These are phyloP conservation scores for Pterula multifida DNA, from an alignment of 1,284 basidiomycete genomes.

Conservation along the genomic window DNA sequence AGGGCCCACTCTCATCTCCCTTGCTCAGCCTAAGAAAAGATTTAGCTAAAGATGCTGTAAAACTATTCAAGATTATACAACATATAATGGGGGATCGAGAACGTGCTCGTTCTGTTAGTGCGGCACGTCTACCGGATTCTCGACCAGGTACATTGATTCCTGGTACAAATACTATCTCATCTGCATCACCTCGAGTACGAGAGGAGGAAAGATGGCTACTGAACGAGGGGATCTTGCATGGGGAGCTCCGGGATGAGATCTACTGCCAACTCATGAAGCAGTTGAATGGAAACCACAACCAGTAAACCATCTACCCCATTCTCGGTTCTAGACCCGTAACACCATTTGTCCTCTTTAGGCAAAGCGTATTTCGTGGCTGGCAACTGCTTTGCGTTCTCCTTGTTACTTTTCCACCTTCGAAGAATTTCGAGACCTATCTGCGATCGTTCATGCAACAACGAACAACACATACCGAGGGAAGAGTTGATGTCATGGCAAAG, in stretches of 20 bases:
- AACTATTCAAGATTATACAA: constrained; percentile 81
- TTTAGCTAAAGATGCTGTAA: constrained; percentile 66
- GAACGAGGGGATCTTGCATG: constrained; percentile 61
- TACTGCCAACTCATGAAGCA: constrained; percentile 91
- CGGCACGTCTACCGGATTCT: constrained; percentile 27
- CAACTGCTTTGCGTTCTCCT: constrained; percentile 82
- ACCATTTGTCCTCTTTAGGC: no score
- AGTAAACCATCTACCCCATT: constrained; percentile 33
- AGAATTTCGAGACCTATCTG: constrained; percentile 79
- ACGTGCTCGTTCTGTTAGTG: constrained; percentile 41
- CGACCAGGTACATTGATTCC: constrained; percentile 23
- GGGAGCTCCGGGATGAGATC: constrained; percentile 83
- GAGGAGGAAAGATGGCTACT: constrained; percentile 85
- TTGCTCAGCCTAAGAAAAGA: constrained; percentile 58
- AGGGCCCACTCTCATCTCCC: constrained; percentile 59
- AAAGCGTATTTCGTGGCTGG: constrained; percentile 82
- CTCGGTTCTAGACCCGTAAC: no score
- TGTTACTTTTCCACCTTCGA: constrained; percentile 82
- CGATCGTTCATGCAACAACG: constrained; percentile 65
- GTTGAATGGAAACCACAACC: constrained; percentile 67
- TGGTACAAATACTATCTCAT: constrained; percentile 34
- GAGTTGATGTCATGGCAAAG: constrained; percentile 82
- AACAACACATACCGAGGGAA: constrained; percentile 52
- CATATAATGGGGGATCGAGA: constrained; percentile 88
- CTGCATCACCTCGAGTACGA: constrained; percentile 31